Percentiles rank a stretch among this genome's conserved stretches.
Evolutionary conservation across 768 basidiomycete genomes (phyloP).

Genomic region (Gautieria morchelliformis): DNA sequence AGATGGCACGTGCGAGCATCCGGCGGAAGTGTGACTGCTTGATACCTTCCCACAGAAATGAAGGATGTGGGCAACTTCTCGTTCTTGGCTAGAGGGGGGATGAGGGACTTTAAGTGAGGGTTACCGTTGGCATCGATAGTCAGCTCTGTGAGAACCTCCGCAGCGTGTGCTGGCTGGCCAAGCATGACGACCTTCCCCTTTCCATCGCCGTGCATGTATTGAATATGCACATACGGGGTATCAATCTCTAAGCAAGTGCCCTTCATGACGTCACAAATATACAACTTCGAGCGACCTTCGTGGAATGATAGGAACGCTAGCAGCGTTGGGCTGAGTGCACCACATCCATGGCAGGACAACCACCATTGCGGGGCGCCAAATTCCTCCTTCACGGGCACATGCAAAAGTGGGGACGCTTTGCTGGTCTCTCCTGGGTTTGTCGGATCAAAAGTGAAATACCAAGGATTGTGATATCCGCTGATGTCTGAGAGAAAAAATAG

Average conservation of each 20-base stretch:
- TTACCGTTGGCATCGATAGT: background rate
- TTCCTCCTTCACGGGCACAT: slow-evolving; percentile 13
- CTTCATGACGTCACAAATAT: background rate
- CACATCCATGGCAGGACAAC: slow-evolving; percentile 3
- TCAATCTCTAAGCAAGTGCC: background rate
- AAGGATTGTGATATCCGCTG: slow-evolving; percentile 23
- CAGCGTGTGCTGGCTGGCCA: slow-evolving; percentile 13
- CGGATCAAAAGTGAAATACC: slow-evolving; percentile 10
- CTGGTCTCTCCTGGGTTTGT: slow-evolving; percentile 6
- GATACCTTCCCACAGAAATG: slow-evolving; percentile 4
- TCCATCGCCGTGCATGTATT: slow-evolving; percentile 9
- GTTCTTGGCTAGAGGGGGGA: background rate
- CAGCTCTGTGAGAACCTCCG: background rate
- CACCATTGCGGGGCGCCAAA: slow-evolving; percentile 19
- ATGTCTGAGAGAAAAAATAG: slow-evolving; percentile 24
- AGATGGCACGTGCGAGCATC: slow-evolving; percentile 40
- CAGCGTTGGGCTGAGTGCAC: background rate
- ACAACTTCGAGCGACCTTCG: background rate
- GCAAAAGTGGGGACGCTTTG: slow-evolving; percentile 7
- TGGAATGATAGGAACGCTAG: slow-evolving; percentile 3
- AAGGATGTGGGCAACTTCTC: background rate
- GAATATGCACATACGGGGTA: slow-evolving; percentile 5
- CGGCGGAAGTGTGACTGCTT: slow-evolving; percentile 35
- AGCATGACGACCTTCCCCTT: slow-evolving; percentile 8
- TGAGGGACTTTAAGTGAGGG: background rate